Conservation (phyloP, 768 basidiomycete species). For the Mycena filopes region DNA sequence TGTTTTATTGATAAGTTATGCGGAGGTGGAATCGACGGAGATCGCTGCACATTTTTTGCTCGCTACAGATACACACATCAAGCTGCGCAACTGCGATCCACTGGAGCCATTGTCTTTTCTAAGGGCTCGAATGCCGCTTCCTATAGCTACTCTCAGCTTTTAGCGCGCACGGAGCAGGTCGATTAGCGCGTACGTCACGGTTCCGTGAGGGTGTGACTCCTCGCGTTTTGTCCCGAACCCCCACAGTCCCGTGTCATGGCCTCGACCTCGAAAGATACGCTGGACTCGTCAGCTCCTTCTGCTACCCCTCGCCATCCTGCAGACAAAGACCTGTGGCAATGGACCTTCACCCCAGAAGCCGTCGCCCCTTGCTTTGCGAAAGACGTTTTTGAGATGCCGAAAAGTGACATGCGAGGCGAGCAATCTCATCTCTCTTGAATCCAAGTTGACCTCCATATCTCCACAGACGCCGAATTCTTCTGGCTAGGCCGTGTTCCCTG, state of each 20-base stretch:
- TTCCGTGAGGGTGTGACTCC: too few species aligned
- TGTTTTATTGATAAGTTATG: background rate
- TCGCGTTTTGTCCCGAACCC: too few species aligned
- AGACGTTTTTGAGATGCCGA: constrained; percentile 62
- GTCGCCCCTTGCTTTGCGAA: constrained; percentile 64
- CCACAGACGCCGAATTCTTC: constrained; percentile 67
- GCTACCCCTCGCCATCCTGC: background rate
- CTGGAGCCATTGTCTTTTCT: too few species aligned
- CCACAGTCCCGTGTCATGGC: background rate
- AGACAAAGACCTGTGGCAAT: constrained; percentile 49
- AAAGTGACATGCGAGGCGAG: constrained; percentile 46
- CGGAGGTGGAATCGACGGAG: too few species aligned
- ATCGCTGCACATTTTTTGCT: too few species aligned
- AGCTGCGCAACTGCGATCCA: too few species aligned
- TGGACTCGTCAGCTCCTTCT: background rate
- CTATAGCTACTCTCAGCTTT: too few species aligned
- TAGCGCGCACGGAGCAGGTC: too few species aligned
- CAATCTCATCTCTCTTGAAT: background rate
- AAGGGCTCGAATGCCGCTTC: too few species aligned
- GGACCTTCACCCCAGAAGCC: constrained; percentile 68
- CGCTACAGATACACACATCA: too few species aligned
- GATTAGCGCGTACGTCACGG: too few species aligned
- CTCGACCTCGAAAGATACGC: background rate
- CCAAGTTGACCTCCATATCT: constrained; percentile 12
- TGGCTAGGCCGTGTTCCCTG: constrained; percentile 81